phyloP scores from a whole-genome alignment of 768 basidiomycete species.

The Cytidiella melzeri region DNA sequence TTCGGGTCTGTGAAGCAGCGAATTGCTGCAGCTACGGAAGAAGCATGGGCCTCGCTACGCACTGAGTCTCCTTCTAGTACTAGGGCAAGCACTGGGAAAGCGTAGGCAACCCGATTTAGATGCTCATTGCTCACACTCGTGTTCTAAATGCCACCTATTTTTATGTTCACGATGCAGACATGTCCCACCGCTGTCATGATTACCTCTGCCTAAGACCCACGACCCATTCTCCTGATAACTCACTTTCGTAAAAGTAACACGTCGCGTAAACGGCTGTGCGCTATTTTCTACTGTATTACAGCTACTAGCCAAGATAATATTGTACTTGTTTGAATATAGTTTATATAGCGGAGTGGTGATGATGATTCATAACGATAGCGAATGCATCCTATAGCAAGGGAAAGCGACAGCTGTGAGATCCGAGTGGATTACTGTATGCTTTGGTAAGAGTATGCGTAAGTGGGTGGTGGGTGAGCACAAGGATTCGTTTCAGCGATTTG shows the following conservation, averaged over 20 bases:
- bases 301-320: slow-evolving; percentile 1
- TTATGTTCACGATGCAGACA: too few relatives aligned
- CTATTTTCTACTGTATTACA: background rate
- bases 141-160: too few relatives aligned
- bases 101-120: too few relatives aligned
- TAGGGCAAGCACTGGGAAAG: too few relatives aligned
- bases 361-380: background rate
- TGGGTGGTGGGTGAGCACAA: too few relatives aligned
- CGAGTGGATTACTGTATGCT: slow-evolving; percentile 1
- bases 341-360: background rate
- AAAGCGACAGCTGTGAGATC: background rate
- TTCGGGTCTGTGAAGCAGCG: slow-evolving; percentile 65
- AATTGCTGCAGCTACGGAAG: slow-evolving; percentile 61
- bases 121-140: too few relatives aligned
- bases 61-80: slow-evolving; percentile 1
- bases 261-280: background rate
- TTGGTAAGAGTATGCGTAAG: background rate
- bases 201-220: too few relatives aligned
- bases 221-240: too few relatives aligned
- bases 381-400: background rate
- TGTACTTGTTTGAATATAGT: slow-evolving; percentile 1
- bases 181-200: too few relatives aligned
- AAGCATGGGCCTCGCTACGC: slow-evolving; percentile 48
- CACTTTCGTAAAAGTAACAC: background rate
- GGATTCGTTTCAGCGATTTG: slow-evolving; percentile 12